Evolutionary conservation across 2,329 filamentous ascomycete species (phyloP), one percentile per base, ranked within the genome.

Genomic region (Fusarium heterosporum): DNA sequence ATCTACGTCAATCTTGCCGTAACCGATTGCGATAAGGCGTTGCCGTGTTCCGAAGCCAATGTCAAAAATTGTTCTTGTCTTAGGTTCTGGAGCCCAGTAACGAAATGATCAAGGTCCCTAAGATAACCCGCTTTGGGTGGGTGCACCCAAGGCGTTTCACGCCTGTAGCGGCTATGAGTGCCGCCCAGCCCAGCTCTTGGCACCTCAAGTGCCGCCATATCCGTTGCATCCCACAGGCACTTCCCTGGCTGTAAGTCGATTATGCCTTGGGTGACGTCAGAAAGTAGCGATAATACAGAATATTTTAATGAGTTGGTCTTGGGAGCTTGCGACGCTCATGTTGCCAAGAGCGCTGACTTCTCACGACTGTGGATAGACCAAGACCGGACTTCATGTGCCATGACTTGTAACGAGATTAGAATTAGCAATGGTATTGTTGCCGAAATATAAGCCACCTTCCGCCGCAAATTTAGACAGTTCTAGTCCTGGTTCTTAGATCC

Each of bases 211-310:
- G 67, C 67, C 67, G 67, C 60, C 60, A 42, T 63, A 57, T 62
- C 67, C 66, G 66, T 55, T 41, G 22, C 34, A 49, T 53, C 49
- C 47, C 49, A 28, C 62, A 40, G 47, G 29, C 32, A 39, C 22
- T 61, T 55, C 56, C 56, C 19, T 61, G 58, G 19, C 30, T 28
- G 32, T 38, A 61, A 36, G 16, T 16, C 34, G 16, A n/a, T 36
- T 36, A n/a, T 36, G 26, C n/a, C 34, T 25, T 28, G 43, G 40
- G 51, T 72, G 70, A 72, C 70, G 70, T 73, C 70, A 72, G 64
- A 51, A 55, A 55, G 16, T 19, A 42, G 59, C 28, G 30, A 34
- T 28, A 61, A 57, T 16, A 49, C 49, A 43, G 45, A 10, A 41
- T 43, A 22, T 17, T 51, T 54, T 48, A 60, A 53, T 65, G 56